Evolutionary conservation across 176 grass and related monocot genomes (phyloP), one percentile per base, ranked within the genome.

Genomic region (Aechmea fasciata): DNA sequence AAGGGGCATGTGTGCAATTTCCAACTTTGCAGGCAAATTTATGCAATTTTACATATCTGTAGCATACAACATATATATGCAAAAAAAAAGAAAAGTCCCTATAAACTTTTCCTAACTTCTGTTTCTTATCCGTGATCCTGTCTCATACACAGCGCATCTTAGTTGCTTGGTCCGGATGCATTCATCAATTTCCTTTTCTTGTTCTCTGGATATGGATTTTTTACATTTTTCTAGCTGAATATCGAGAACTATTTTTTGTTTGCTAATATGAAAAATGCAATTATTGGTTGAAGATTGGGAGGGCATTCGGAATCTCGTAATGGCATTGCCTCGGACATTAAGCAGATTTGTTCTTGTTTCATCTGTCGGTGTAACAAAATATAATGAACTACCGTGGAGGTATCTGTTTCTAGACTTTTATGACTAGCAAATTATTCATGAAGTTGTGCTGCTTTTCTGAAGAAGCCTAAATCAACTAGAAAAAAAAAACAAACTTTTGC

Each of bases 291-390:
- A 75, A 96, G 92, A 96, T 79, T 91, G 88, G 88, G 88, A 87
- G 52, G 92, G 88, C 55, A 84, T 91, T 22, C 77, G 88, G 67
- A 96, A 96, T 89, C 71, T 96, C 69, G 85, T 92, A 69, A 75
- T 59, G 13, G 73, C 22, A 66, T 51, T 91, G 66, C 85, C 85
- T 75, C 76, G 3, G 41, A 87, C 88, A 72, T 69, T 96, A 49
- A 74, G 77, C 52, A 91, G 92, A 80, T 47, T 89, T 48, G 62
- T 92, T 83, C 59, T 96, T 13, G 92, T 96, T 50, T 91, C 92
- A 71, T 92, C 92, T 13, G 19, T 96, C 20, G 92, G 92, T 78
- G 92, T 96, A 65, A 96, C 92, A 65, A 96, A 96, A 75, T 96
- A 85, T 66, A 91, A 92, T 76, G 92, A 89, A 72, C 67, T 92